Conservation (phyloP, 2,329 filamentous ascomycete genomes). For the Pseudocercospora vitis region DNA sequence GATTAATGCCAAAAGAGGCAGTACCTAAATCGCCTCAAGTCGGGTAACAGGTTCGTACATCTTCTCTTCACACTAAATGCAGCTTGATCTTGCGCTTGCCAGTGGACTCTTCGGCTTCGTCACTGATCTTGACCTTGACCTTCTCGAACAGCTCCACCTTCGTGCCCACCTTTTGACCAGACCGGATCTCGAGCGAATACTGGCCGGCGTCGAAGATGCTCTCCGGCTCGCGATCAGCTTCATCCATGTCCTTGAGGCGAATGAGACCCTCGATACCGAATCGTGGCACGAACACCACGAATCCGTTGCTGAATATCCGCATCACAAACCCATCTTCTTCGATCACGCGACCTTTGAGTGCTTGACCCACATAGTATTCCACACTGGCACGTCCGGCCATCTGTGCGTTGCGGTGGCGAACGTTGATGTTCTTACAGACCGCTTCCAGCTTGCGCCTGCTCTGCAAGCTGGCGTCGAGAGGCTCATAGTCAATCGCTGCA, state of each 20-base stretch:
- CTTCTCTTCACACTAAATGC: constrained; percentile 45
- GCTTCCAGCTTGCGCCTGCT: constrained; percentile 83
- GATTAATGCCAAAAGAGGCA: no score
- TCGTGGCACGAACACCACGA: constrained; percentile 91
- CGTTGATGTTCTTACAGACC: constrained; percentile 98
- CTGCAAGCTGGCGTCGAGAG: constrained; percentile 76
- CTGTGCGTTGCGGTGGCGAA: constrained; percentile 94
- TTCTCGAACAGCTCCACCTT: constrained; percentile 86
- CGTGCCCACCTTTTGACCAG: constrained; percentile 42
- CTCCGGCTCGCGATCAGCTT: constrained; percentile 65
- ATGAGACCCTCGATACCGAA: constrained; percentile 96
- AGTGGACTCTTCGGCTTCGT: constrained; percentile 92
- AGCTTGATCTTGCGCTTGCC: constrained; percentile 90
- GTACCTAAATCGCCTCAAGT: no score
- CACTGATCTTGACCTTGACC: constrained; percentile 82
- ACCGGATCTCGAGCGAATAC: constrained; percentile 68
- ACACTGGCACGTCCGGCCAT: constrained; percentile 91
- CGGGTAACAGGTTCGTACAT: no score
- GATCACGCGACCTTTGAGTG: constrained; percentile 72
- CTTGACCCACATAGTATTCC: constrained; percentile 97
- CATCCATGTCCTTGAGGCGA: constrained; percentile 74
- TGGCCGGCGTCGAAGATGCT: constrained; percentile 82
- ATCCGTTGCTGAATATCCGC: constrained; percentile 95
- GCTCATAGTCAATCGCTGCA: constrained; percentile 90
- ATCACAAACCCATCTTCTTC: constrained; percentile 95